phyloP scores from a whole-genome alignment of 2,329 filamentous ascomycete genomes.

The Pseudogymnoascus sp. region DNA sequence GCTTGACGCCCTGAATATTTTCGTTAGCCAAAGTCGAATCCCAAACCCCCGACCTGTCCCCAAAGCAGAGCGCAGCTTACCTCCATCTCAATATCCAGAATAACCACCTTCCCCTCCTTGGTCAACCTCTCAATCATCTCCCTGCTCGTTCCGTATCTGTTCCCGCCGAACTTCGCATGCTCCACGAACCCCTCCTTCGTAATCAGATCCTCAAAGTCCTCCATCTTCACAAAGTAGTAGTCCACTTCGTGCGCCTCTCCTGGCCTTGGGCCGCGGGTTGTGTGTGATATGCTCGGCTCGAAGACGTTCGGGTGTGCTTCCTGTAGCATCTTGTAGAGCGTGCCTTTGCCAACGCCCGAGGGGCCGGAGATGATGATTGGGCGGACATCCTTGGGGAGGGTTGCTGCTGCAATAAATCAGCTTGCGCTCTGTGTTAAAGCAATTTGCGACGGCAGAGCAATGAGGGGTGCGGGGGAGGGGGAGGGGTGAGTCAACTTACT shows the following conservation, averaged over 20 bases:
- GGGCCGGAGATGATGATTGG: slow-evolving; percentile 75
- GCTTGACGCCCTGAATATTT: slow-evolving; percentile 65
- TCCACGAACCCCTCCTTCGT: slow-evolving; percentile 71
- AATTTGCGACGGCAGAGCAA: background rate
- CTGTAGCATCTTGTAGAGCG: slow-evolving; percentile 66
- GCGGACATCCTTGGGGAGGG: slow-evolving; percentile 27
- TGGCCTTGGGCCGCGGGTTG: slow-evolving; percentile 66
- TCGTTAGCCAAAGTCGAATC: background rate
- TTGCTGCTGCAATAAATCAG: background rate
- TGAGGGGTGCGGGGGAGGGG: slow-evolving; percentile 12
- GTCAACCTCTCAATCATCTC: slow-evolving; percentile 68
- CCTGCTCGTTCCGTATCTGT: slow-evolving; percentile 79
- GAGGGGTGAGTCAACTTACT: slow-evolving; percentile 16
- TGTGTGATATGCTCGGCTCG: slow-evolving; percentile 60
- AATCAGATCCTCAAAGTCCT: slow-evolving; percentile 60
- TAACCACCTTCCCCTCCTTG: slow-evolving; percentile 62
- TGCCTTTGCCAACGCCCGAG: slow-evolving; percentile 73
- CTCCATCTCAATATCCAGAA: slow-evolving; percentile 97
- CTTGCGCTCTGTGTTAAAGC: background rate
- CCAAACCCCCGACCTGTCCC: background rate
- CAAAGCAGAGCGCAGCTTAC: slow-evolving; percentile 32
- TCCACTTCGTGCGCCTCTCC: slow-evolving; percentile 70
- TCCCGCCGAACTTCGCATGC: slow-evolving; percentile 73
- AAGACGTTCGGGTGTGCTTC: slow-evolving; percentile 46
- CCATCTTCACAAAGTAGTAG: slow-evolving; percentile 68